Evolutionary conservation across 495 filamentous ascomycete genomes (phyloP), one percentile per base, ranked within the genome.

Genomic region (Aspergillus taichungensis): DNA sequence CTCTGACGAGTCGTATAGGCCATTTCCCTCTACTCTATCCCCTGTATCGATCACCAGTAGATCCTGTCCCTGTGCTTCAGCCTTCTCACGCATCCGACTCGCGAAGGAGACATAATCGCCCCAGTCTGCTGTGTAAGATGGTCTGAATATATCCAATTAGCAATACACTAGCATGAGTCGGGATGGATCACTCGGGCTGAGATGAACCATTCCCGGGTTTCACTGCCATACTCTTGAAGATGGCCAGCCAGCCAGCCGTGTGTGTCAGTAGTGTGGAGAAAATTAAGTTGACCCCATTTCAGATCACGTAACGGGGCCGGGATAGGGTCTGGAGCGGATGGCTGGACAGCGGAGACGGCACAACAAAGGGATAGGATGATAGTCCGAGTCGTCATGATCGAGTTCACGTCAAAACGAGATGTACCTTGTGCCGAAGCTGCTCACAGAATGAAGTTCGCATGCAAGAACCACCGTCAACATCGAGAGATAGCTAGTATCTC

Each of bases 181-280:
- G 13, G 18, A 10, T 37, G 29, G 28, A 24, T 24, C 18, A 24
- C 4, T 24, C 18, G 18, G 18, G 18, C 1, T 24, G 18, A 24
- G 18, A 24, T 24, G 18, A 24, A 24, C 18, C 18, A 24, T 4
- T 24, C 18, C 18, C 18, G 13, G 43, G 24, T 14, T 14, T 24
- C 34, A 31, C 27, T 13, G 34, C 47, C 69, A 69, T 70, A 85
- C 80, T 98, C 92, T 67, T 87, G 83, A 6, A 97, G 68, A 75
- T 98, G 92, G 18, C 92, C 92, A 7, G 78, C 89, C 53, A 91
- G 80, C 92, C 92, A 98, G 53, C 94, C 89, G 71, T 98, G 92
- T 13, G 84, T 91, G 67, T 95, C 86, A 13, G 90, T 95, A 0
- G 90, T 95, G 54, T 94, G 87, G 11, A 98, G 70, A 64, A 98